These are phyloP conservation scores for Beauveria rudraprayagi DNA, from an alignment of 2,329 filamentous ascomycete genomes.

Conservation along the genomic window DNA sequence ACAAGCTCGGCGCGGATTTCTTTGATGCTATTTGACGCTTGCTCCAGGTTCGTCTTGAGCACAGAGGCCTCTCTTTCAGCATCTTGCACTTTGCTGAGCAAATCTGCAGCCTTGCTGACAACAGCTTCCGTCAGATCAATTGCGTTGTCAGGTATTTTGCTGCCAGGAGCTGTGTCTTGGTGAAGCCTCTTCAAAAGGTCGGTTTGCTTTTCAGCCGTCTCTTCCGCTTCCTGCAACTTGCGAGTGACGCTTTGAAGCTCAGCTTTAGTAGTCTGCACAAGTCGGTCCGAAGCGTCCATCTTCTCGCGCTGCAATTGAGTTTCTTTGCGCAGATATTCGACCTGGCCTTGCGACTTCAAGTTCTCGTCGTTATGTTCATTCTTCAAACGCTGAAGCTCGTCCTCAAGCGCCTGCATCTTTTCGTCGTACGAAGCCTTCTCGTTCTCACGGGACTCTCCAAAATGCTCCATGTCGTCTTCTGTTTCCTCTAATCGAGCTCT, in stretches of 20 bases:
- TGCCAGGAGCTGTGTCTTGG: slow-evolving; percentile 46
- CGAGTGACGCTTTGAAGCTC: slow-evolving; percentile 43
- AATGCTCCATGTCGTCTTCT: slow-evolving; percentile 84
- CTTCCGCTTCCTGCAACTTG: slow-evolving; percentile 42
- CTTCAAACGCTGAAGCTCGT: slow-evolving; percentile 58
- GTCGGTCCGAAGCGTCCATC: slow-evolving; percentile 48
- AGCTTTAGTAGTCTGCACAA: slow-evolving; percentile 48
- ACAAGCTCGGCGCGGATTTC: slow-evolving; percentile 52
- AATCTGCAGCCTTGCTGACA: slow-evolving; percentile 46
- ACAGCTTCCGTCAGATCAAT: slow-evolving; percentile 53
- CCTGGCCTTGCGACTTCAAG: slow-evolving; percentile 52
- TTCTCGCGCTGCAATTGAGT: slow-evolving; percentile 51
- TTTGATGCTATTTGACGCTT: slow-evolving; percentile 44
- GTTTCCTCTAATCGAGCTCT: slow-evolving; percentile 76
- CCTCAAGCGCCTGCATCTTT: slow-evolving; percentile 58
- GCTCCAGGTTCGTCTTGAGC: slow-evolving; percentile 55
- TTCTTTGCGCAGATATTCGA: slow-evolving; percentile 56
- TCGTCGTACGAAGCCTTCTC: slow-evolving; percentile 66
- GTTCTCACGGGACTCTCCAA: slow-evolving; percentile 75
- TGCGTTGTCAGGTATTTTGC: slow-evolving; percentile 46
- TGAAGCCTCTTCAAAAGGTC: slow-evolving; percentile 52
- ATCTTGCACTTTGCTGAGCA: slow-evolving; percentile 51
- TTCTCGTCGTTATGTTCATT: slow-evolving; percentile 50
- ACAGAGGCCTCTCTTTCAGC: slow-evolving; percentile 52
- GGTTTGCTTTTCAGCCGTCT: slow-evolving; percentile 43